Base-by-base conservation (phyloP, 2,329 filamentous ascomycete species). In the Chalaropsis ovoidea region DNA sequence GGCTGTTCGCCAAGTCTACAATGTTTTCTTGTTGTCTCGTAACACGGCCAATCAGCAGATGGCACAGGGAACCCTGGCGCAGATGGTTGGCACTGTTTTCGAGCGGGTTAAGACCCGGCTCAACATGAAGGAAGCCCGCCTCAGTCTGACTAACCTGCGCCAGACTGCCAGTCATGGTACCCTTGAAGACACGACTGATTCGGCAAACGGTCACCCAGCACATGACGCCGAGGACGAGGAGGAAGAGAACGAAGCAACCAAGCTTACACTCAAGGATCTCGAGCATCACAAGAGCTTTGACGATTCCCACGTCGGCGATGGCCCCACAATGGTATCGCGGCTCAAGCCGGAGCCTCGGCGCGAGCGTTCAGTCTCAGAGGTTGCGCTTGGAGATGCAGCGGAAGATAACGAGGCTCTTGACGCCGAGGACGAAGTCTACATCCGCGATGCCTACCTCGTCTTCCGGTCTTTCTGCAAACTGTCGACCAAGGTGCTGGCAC, bases 51-150 rank as follows among this genome's bases (percentile, higher is more conserved):
- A 97, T 74, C 94, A 99, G 78, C 92, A 96, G 75, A 90, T 97
- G 62, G 95, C 95, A 0, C 95, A 99, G 75, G 94, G 94, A 2
- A 96, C 94, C 3, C 79, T 99, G 72, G 96, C 93, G 2, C 94
- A 99, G 76, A 99, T 99, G 94, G 90, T 97, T 47, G 92, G 93
- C 69, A 97, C 93, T 1, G 94, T 99, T 2, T 99, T 99, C 72
- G 94, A 99, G 75, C 81, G 94, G 68, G 93, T 99, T 69, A 95
- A 94, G 77, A 83, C 84, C 0, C 83, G 94, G 64, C 78, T 99
- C 68, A 87, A 92, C 67, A 85, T 91, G 79, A 96, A 96, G 75
- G 92, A 96, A 73, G 81, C 88, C 43, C 84, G 90, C 22, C 71
- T 88, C 65, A 84, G 82, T 70, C 73, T 84, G 10, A 73, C 76